These are phyloP conservation scores for Candida mattraensis DNA, from an alignment of 805 yeast species.

Conservation along the genomic window DNA sequence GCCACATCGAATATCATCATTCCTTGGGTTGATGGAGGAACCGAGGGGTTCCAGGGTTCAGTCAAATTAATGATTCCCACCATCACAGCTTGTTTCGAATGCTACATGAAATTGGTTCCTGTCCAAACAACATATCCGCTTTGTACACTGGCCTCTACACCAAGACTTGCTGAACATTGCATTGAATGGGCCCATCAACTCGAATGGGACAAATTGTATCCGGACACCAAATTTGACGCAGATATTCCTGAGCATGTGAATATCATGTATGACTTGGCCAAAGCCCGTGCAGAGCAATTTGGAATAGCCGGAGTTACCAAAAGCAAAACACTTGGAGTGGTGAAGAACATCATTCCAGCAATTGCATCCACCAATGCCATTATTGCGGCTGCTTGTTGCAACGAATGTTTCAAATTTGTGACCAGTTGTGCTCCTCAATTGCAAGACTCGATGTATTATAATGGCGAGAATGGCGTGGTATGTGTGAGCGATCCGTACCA, in stretches of 20 bases:
- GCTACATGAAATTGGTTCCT: constrained; percentile 76
- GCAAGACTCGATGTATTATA: constrained; percentile 81
- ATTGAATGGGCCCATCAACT: constrained; percentile 84
- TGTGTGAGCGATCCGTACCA: constrained; percentile 70
- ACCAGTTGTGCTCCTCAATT: constrained; percentile 66
- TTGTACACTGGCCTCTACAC: constrained; percentile 92
- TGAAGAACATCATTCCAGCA: constrained; percentile 89
- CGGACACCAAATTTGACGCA: constrained; percentile 55
- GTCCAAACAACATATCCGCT: constrained; percentile 73
- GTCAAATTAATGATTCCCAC: constrained; percentile 84
- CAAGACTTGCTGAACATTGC: constrained; percentile 93
- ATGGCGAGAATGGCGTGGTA: constrained; percentile 79
- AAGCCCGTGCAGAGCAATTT: constrained; percentile 59
- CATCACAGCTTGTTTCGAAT: constrained; percentile 87
- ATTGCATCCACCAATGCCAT: constrained; percentile 93
- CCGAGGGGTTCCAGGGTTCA: constrained; percentile 93
- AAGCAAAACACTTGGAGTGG: constrained; percentile 76
- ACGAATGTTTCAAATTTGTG: constrained; percentile 78
- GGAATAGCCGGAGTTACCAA: constrained; percentile 76
- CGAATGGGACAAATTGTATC: constrained; percentile 62
- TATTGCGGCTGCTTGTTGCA: constrained; percentile 85
- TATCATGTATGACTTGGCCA: constrained; percentile 58
- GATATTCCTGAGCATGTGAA: constrained; percentile 68
- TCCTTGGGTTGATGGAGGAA: constrained; percentile 90
- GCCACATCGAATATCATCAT: constrained; percentile 48